Conservation (phyloP, 352 stramenopile species). For the Phytopythium kandeliae region DNA sequence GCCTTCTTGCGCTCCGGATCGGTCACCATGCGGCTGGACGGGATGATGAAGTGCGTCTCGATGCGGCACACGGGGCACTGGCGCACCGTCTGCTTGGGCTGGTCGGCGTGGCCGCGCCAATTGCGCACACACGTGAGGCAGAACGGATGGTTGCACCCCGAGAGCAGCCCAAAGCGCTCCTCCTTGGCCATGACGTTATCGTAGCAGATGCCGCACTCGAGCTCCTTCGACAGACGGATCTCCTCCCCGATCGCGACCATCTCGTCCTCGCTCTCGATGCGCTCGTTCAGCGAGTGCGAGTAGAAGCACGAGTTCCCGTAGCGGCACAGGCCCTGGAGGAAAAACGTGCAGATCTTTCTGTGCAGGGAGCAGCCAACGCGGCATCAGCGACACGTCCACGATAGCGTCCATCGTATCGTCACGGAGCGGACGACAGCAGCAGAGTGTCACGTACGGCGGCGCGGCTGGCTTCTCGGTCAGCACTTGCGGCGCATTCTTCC, state of each 20-base stretch:
- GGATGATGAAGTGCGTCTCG: constrained; percentile 82
- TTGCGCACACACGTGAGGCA: constrained; percentile 82
- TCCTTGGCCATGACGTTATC: constrained; percentile 67
- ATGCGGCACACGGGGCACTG: constrained; percentile 71
- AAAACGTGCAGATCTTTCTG: constrained; percentile 82
- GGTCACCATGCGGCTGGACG: constrained; percentile 75
- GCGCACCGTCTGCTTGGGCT: constrained; percentile 75
- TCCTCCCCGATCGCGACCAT: constrained; percentile 54
- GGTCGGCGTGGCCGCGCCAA: constrained; percentile 53
- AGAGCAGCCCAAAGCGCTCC: constrained; percentile 80
- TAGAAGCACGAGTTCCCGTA: constrained; percentile 83
- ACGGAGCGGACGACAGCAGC: neutral
- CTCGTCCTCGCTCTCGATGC: constrained; percentile 39
- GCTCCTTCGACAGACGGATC: constrained; percentile 48
- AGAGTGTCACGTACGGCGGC: constrained; percentile 39
- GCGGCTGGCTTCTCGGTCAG: constrained; percentile 32
- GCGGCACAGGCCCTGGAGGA: constrained; percentile 69
- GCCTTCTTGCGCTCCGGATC: constrained; percentile 56
- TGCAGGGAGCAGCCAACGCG: neutral
- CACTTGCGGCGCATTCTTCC: constrained; percentile 33
- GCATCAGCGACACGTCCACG: neutral
- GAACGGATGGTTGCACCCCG: constrained; percentile 76
- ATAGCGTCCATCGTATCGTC: neutral
- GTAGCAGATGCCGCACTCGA: constrained; percentile 87
- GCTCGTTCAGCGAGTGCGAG: constrained; percentile 48